Evolutionary conservation across 139 green algal genomes (phyloP).

Genomic region (Picochlorum sp.): DNA sequence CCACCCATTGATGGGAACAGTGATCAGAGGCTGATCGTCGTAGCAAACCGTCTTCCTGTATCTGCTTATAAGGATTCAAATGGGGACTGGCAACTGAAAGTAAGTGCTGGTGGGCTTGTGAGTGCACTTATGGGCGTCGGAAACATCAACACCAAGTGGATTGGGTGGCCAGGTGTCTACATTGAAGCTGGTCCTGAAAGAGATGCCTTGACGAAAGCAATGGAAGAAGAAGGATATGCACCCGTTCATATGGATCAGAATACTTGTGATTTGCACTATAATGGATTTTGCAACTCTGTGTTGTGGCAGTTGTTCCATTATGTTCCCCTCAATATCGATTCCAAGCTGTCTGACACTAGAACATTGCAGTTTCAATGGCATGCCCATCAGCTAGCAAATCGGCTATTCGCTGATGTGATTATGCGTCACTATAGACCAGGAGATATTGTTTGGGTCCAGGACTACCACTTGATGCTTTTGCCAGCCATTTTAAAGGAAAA

Average conservation of each 20-base stretch:
- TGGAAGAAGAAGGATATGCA: conserved; percentile 67
- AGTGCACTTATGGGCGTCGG: conserved; percentile 84
- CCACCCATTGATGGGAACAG: neutral
- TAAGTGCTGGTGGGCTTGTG: conserved; percentile 85
- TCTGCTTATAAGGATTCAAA: conserved; percentile 54
- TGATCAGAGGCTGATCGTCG: conserved; percentile 74
- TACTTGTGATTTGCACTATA: conserved; percentile 53
- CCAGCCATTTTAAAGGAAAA: conserved; percentile 77
- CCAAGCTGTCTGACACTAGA: conserved; percentile 68
- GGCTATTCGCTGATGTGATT: conserved; percentile 64
- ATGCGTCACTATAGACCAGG: conserved; percentile 57
- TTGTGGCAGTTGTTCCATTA: conserved; percentile 99
- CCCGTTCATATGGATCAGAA: conserved; percentile 84
- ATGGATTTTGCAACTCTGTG: conserved; percentile 96
- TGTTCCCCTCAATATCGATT: conserved; percentile 88
- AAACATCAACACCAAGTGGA: conserved; percentile 80
- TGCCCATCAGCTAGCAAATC: conserved; percentile 66
- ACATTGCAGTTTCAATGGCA: conserved; percentile 83
- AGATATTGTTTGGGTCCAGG: conserved; percentile 86
- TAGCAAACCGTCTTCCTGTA: conserved; percentile 93
- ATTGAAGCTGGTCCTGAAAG: conserved; percentile 56
- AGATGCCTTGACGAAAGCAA: conserved; percentile 51
- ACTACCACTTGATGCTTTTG: conserved; percentile 95
- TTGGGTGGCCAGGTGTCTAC: conserved; percentile 91
- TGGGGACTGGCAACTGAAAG: conserved; percentile 75